phyloP scores from a whole-genome alignment of 768 basidiomycete genomes.

The Austroboletus festivus region DNA sequence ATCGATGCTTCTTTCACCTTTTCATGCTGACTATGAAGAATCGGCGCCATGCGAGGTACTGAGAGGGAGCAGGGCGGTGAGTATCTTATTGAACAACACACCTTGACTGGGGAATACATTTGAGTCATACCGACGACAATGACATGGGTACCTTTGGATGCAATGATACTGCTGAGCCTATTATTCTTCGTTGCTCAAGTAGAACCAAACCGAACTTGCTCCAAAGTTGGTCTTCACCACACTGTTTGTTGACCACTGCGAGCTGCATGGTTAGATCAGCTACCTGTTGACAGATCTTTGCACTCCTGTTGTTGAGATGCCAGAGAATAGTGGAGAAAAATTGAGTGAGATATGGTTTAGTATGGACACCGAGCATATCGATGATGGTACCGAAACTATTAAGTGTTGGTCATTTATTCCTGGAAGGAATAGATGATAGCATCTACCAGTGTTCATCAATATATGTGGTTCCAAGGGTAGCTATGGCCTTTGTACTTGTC shows the following conservation, averaged over 20 bases:
- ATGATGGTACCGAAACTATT: constrained; percentile 98
- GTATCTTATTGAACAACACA: not conserved
- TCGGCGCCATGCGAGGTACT: constrained; percentile 99
- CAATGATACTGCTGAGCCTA: constrained; percentile 98
- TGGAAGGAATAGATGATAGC: constrained; percentile 99
- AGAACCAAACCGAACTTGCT: constrained; percentile 96
- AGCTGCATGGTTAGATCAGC: constrained; percentile 95
- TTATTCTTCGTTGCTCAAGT: constrained; percentile 99
- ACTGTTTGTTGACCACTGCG: constrained; percentile 97
- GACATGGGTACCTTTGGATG: constrained; percentile 96
- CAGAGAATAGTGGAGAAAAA: constrained; percentile 98
- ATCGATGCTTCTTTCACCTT: constrained; percentile 99
- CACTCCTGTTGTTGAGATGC: constrained; percentile 99
- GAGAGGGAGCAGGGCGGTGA: constrained; percentile 3
- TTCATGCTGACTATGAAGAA: constrained; percentile 96
- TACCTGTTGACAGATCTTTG: constrained; percentile 97
- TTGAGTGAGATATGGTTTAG: constrained; percentile 97
- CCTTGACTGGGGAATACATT: constrained; percentile 99
- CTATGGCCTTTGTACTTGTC: constrained; percentile 95
- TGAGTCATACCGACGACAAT: constrained; percentile 99
- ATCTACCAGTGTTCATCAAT: constrained; percentile 97
- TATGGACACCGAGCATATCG: constrained; percentile 91
- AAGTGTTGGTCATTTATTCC: constrained; percentile 98
- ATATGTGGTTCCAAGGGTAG: constrained; percentile 92
- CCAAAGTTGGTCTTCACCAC: constrained; percentile 92